Evolutionary conservation across 768 basidiomycete genomes (phyloP).

Genomic region (Trametes cubensis): DNA sequence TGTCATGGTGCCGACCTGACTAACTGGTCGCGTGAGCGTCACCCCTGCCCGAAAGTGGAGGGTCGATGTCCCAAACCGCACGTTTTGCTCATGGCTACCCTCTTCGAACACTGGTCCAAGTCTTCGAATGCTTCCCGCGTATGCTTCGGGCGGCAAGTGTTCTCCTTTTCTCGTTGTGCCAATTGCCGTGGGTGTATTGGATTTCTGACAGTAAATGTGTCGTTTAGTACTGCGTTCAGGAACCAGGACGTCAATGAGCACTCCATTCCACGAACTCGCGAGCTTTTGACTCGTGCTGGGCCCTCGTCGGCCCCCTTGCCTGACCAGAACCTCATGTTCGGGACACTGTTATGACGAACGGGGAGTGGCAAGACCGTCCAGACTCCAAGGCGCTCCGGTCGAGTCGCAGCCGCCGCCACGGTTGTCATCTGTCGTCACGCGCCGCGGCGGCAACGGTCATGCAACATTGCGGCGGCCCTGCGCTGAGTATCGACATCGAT

Average conservation of each 20-base stretch:
- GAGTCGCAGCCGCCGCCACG: constrained; percentile 21
- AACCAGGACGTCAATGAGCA: constrained; percentile 9
- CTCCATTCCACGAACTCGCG: background rate
- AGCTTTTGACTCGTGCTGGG: background rate
- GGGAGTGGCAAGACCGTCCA: constrained; percentile 1
- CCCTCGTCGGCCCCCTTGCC: background rate
- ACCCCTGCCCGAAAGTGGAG: background rate
- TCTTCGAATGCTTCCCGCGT: too few relatives aligned
- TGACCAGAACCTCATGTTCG: constrained; percentile 18
- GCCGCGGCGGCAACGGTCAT: constrained; percentile 6
- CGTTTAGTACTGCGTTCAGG: constrained; percentile 14
- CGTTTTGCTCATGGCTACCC: constrained; percentile 9
- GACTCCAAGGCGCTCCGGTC: constrained; percentile 8
- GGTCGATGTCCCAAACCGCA: constrained; percentile 1
- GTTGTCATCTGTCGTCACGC: constrained; percentile 21
- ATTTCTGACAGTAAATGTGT: background rate
- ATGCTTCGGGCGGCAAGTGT: too few relatives aligned
- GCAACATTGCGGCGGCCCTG: constrained; percentile 9
- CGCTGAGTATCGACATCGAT: constrained; percentile 12
- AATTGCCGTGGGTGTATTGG: too few relatives aligned
- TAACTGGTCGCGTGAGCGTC: constrained; percentile 2
- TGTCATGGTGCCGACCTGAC: background rate
- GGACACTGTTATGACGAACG: constrained; percentile 17
- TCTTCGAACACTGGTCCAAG: background rate
- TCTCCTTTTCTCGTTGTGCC: too few relatives aligned